A percentile compares a stretch with the other conserved stretches of the same genome.
phyloP scores from a whole-genome alignment of 1,284 basidiomycete genomes.

The Sporisorium reilianum region DNA sequence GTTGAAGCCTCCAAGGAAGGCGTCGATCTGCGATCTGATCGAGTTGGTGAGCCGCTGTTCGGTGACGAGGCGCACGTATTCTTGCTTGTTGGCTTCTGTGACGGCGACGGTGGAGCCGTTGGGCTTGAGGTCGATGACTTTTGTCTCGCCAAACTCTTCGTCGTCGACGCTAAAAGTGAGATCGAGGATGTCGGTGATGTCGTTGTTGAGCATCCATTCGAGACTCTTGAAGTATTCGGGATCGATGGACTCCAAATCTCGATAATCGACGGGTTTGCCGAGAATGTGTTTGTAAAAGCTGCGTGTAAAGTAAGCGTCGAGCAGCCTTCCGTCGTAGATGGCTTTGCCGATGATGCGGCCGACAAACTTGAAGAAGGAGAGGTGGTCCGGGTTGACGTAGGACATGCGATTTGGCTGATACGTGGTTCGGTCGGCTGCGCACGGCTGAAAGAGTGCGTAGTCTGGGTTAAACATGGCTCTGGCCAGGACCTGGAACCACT shows the following conservation, averaged over 20 bases:
- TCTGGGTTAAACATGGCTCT: constrained; percentile 99
- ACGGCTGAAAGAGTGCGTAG: constrained; percentile 97
- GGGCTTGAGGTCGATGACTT: constrained; percentile 65
- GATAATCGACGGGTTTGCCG: constrained; percentile 65
- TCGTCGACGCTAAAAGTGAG: constrained; percentile 90
- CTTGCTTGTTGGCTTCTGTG: constrained; percentile 89
- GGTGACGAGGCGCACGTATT: constrained; percentile 92
- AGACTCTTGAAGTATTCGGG: constrained; percentile 85
- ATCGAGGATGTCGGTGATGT: constrained; percentile 78
- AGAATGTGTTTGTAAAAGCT: constrained; percentile 71
- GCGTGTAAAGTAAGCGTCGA: constrained; percentile 93
- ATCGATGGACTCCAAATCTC: constrained; percentile 67
- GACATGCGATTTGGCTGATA: constrained; percentile 98
- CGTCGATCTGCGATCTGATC: constrained; percentile 77
- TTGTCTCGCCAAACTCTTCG: constrained; percentile 75
- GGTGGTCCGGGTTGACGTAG: constrained; percentile 84
- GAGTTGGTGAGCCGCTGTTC: constrained; percentile 93
- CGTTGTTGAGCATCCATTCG: constrained; percentile 71
- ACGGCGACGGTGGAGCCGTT: constrained; percentile 61
- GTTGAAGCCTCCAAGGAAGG: constrained; percentile 90
- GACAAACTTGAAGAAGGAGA: constrained; percentile 98
- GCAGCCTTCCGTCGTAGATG: constrained; percentile 91
- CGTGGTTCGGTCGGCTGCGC: constrained; percentile 83
- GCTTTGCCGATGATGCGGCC: constrained; percentile 95
- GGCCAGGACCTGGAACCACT: constrained; percentile 98